phyloP scores from a whole-genome alignment of 2,329 filamentous ascomycete species.

The Calonectria pteridis region DNA sequence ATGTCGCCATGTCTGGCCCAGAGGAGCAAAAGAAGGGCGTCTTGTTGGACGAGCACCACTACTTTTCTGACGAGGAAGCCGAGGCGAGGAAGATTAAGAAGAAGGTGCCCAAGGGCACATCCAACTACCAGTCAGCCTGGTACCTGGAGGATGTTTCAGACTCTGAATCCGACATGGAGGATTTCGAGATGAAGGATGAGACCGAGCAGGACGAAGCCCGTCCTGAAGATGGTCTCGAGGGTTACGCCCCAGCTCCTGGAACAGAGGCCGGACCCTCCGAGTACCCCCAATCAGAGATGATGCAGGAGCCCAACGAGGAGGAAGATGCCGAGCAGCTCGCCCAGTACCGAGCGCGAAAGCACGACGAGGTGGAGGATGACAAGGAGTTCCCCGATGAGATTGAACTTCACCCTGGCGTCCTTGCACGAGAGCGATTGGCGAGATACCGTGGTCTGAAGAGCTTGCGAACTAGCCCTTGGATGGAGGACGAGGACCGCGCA shows the following conservation, averaged over 20 bases:
- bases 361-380: slow-evolving; percentile 87
- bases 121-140: slow-evolving; percentile 95
- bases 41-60: slow-evolving; percentile 95
- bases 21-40: slow-evolving; percentile 82
- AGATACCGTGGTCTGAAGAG: slow-evolving; percentile 95
- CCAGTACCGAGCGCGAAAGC: slow-evolving; percentile 82
- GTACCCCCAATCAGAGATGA: slow-evolving; percentile 94
- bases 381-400: slow-evolving; percentile 98
- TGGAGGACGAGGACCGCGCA: slow-evolving; percentile 86
- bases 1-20: slow-evolving; percentile 52
- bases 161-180: slow-evolving; percentile 87
- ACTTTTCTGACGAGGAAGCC: slow-evolving; percentile 86
- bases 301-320: slow-evolving; percentile 87
- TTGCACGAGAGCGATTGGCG: slow-evolving; percentile 86
- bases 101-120: slow-evolving; percentile 89
- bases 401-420: slow-evolving; percentile 88
- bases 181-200: slow-evolving; percentile 70
- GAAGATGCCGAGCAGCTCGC: slow-evolving; percentile 81
- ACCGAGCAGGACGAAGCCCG: slow-evolving; percentile 68
- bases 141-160: slow-evolving; percentile 85
- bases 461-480: slow-evolving; percentile 88
- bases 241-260: slow-evolving; percentile 72
- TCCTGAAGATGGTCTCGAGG: slow-evolving; percentile 88
- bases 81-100: slow-evolving; percentile 68
- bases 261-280: slow-evolving; percentile 88